Evolutionary conservation across 352 stramenopile genomes (phyloP).

Genomic region (Phytophthora pluvialis): DNA sequence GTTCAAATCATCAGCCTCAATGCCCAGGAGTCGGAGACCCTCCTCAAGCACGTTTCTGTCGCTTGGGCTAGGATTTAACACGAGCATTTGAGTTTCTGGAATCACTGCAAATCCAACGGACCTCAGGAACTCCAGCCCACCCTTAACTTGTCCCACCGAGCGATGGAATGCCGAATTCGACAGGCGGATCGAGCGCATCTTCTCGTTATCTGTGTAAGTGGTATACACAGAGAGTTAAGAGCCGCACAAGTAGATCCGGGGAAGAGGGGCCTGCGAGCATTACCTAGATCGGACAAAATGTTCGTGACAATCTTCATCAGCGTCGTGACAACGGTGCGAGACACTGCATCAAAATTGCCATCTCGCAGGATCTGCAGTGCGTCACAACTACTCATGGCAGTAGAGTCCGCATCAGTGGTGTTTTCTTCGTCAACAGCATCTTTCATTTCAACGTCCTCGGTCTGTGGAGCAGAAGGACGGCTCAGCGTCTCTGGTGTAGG

Average conservation of each 20-base stretch:
- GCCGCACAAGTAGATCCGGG: background rate
- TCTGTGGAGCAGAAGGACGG: background rate
- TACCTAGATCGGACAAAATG: conserved; percentile 82
- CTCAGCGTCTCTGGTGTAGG: background rate
- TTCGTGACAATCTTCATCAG: conserved; percentile 90
- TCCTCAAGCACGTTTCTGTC: conserved; percentile 53
- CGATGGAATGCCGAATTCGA: conserved; percentile 79
- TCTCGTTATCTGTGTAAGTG: conserved; percentile 68
- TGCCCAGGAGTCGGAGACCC: conserved; percentile 61
- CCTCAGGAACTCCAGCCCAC: conserved; percentile 75
- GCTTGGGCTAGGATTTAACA: conserved; percentile 28
- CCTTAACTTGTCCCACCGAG: conserved; percentile 66
- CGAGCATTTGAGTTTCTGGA: conserved; percentile 56
- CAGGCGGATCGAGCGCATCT: conserved; percentile 82
- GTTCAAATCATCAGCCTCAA: conserved; percentile 80
- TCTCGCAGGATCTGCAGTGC: conserved; percentile 76
- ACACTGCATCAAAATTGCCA: conserved; percentile 80
- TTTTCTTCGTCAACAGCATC: conserved; percentile 19
- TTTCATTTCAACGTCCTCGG: conserved; percentile 64
- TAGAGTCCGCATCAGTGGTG: background rate
- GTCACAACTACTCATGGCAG: conserved; percentile 56
- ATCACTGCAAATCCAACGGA: conserved; percentile 72
- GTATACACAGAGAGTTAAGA: conserved; percentile 1
- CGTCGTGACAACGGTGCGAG: conserved; percentile 60
- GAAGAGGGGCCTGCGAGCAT: background rate